A percentile compares a stretch with the other conserved stretches of the same genome.
Conservation (phyloP, 768 basidiomycete genomes). For the Phylloporus sp. region DNA sequence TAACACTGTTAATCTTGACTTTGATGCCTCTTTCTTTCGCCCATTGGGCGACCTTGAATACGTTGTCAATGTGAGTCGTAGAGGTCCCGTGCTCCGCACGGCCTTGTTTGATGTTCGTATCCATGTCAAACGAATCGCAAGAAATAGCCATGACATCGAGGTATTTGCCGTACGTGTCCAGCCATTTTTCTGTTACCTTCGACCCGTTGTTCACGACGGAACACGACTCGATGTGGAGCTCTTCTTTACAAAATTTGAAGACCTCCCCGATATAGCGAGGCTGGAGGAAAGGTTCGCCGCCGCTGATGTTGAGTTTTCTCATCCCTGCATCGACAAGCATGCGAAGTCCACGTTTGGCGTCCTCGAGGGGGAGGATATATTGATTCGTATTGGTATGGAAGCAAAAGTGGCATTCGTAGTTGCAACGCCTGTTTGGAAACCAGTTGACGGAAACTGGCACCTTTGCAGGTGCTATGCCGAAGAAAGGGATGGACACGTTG, state of each 20-base stretch:
- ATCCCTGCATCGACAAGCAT: constrained; percentile 32
- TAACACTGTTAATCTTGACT: constrained; percentile 35
- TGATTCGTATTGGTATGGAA: constrained; percentile 38
- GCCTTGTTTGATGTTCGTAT: constrained; percentile 34
- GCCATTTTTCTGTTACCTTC: constrained; percentile 40
- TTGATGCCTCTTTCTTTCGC: constrained; percentile 33
- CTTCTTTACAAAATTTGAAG: constrained; percentile 36
- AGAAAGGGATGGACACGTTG: constrained; percentile 15
- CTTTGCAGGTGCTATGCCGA: constrained; percentile 4
- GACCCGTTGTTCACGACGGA: constrained; percentile 35
- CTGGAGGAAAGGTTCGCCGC: constrained; percentile 36
- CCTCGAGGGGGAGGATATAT: constrained; percentile 32
- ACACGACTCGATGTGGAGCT: constrained; percentile 33
- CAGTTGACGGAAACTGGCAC: constrained; percentile 26
- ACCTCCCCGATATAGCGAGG: constrained; percentile 36
- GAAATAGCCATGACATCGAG: constrained; percentile 41
- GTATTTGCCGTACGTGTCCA: constrained; percentile 36
- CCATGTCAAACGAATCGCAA: constrained; percentile 36
- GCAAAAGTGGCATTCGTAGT: constrained; percentile 38
- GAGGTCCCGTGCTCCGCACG: constrained; percentile 29
- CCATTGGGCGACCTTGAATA: constrained; percentile 35
- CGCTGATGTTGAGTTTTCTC: constrained; percentile 35
- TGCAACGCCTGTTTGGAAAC: constrained; percentile 27
- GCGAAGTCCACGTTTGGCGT: constrained; percentile 32
- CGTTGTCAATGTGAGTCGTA: constrained; percentile 29